Percentiles rank a stretch among this genome's conserved stretches.
phyloP scores from a whole-genome alignment of 2,329 filamentous ascomycete species.

The Cladorrhinum sp. region DNA sequence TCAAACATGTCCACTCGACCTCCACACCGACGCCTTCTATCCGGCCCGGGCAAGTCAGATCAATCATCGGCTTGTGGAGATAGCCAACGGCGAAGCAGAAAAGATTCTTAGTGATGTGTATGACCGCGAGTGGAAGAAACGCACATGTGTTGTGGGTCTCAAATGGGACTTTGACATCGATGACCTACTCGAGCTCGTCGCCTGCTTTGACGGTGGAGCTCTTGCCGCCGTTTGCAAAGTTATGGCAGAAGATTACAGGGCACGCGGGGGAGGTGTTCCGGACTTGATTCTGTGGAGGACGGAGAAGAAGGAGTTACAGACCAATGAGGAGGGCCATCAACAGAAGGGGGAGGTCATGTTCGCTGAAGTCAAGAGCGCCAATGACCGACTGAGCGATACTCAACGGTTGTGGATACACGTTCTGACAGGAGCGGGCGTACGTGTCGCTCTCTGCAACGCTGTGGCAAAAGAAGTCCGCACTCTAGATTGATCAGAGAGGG shows the following conservation, averaged over 20 bases:
- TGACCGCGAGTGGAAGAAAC: slow-evolving; percentile 62
- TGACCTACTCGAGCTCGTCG: slow-evolving; percentile 75
- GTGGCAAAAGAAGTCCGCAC: slow-evolving; percentile 51
- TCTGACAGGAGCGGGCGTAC: slow-evolving; percentile 76
- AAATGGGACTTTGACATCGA: slow-evolving; percentile 83
- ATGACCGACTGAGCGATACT: slow-evolving; percentile 92
- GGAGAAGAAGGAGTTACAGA: slow-evolving; percentile 27
- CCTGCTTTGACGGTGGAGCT: slow-evolving; percentile 75
- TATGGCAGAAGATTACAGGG: slow-evolving; percentile 90
- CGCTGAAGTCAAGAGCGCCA: slow-evolving; percentile 76
- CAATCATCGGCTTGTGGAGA: slow-evolving; percentile 79
- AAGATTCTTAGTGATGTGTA: slow-evolving; percentile 67
- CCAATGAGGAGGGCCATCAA: slow-evolving; percentile 32
- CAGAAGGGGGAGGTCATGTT: slow-evolving; percentile 66
- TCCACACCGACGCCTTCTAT: slow-evolving; percentile 92
- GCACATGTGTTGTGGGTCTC: slow-evolving; percentile 85
- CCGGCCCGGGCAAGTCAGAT: slow-evolving; percentile 83
- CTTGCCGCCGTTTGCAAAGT: slow-evolving; percentile 86
- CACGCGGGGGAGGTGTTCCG: slow-evolving; percentile 82
- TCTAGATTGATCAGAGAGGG: slow-evolving; percentile 32
- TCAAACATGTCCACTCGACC: slow-evolving; percentile 88
- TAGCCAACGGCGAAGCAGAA: slow-evolving; percentile 76
- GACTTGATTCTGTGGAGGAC: slow-evolving; percentile 86
- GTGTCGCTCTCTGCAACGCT: slow-evolving; percentile 75
- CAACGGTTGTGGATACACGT: slow-evolving; percentile 97